Conservation (phyloP, 2,329 filamentous ascomycete genomes). For the Pezicula radicicola region DNA sequence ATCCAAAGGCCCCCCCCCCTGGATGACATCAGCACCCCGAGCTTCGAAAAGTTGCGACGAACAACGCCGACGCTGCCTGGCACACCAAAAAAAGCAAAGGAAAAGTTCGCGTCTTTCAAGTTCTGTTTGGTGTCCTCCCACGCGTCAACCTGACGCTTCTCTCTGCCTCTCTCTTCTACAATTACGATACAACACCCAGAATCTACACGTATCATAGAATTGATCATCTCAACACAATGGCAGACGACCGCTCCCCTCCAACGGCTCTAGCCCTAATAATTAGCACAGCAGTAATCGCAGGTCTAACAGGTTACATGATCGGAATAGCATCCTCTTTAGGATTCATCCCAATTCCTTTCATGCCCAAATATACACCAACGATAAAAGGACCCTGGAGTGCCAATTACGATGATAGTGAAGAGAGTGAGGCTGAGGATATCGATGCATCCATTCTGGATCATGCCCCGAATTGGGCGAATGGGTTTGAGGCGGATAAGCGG, state of each 20-base stretch:
- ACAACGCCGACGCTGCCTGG: no score
- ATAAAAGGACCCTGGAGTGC: conserved; percentile 40
- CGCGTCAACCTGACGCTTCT: no score
- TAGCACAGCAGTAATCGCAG: conserved; percentile 70
- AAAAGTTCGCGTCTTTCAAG: no score
- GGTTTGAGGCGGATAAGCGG: conserved; percentile 53
- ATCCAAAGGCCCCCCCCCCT: no score
- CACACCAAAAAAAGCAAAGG: no score
- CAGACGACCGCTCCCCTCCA: conserved; percentile 21
- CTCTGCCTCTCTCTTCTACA: no score
- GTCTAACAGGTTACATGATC: conserved; percentile 76
- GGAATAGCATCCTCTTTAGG: conserved; percentile 71
- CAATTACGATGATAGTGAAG: conserved; percentile 57
- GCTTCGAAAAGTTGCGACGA: no score
- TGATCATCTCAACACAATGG: conserved; percentile 12
- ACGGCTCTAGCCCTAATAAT: conserved; percentile 54
- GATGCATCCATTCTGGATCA: conserved; percentile 58
- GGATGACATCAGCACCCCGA: no score
- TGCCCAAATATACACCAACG: conserved; percentile 26
- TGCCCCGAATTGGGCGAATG: conserved; percentile 65
- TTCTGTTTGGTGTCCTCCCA: no score
- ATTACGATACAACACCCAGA: no score
- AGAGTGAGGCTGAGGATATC: conserved; percentile 68
- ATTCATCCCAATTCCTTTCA: conserved; percentile 58
- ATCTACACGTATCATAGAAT: no score